A percentile compares a stretch with the other conserved stretches of the same genome.
phyloP scores from a whole-genome alignment of 1,139 yeast genomes.

The Magnusiomyces tetraspermus region DNA sequence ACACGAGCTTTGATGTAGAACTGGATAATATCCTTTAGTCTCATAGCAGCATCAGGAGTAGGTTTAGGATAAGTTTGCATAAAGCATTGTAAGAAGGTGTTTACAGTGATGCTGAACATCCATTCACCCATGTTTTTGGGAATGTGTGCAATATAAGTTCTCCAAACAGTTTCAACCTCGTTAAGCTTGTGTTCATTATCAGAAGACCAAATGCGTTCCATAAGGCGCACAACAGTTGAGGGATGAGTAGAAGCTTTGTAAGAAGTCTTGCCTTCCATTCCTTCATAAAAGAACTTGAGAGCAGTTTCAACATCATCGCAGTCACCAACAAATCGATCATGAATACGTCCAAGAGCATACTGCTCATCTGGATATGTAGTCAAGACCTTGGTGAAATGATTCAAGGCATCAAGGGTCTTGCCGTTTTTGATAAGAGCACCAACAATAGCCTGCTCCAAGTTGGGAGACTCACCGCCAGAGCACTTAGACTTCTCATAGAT shows the following conservation, averaged over 20 bases:
- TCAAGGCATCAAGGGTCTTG: constrained; percentile 43
- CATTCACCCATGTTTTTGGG: constrained; percentile 56
- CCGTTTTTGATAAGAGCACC: constrained; percentile 48
- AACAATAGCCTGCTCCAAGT: constrained; percentile 50
- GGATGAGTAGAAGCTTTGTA: constrained; percentile 65
- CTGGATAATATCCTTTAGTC: constrained; percentile 50
- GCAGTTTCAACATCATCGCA: constrained; percentile 69
- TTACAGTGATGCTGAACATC: constrained; percentile 57
- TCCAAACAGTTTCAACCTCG: constrained; percentile 49
- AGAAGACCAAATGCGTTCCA: constrained; percentile 52
- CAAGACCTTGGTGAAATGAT: constrained; percentile 39
- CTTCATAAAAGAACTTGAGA: constrained; percentile 62
- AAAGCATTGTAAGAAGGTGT: constrained; percentile 57
- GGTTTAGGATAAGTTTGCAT: constrained; percentile 50
- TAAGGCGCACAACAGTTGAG: constrained; percentile 58
- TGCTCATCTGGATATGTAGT: constrained; percentile 28
- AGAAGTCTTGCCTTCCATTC: constrained; percentile 58
- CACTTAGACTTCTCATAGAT: constrained; percentile 39
- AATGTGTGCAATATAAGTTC: constrained; percentile 59
- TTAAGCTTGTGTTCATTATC: constrained; percentile 29
- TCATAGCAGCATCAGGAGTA: constrained; percentile 46
- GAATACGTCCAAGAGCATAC: constrained; percentile 53
- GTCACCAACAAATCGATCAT: constrained; percentile 70
- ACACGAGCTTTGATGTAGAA: constrained; percentile 49
- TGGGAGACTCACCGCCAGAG: constrained; percentile 31